Percentiles rank a stretch among this genome's conserved stretches.
These are phyloP conservation scores for Leccinum arenicola DNA, from an alignment of 768 basidiomycete genomes.

Conservation along the genomic window DNA sequence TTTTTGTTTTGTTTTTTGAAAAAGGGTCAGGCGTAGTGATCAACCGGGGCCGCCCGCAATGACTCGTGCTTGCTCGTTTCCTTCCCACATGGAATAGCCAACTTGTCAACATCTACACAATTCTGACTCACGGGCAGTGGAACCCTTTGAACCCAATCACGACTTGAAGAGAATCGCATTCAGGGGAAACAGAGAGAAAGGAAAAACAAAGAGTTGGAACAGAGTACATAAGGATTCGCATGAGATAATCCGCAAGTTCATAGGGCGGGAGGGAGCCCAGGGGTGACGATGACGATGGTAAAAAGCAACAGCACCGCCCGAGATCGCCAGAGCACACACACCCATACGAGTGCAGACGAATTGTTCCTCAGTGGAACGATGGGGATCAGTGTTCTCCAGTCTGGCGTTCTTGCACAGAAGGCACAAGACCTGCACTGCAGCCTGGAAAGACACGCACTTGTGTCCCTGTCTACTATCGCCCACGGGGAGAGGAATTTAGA, in stretches of 20 bases:
- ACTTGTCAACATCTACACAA: conserved; percentile 5
- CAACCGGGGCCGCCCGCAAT: too few relatives aligned
- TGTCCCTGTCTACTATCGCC: conserved; percentile 21
- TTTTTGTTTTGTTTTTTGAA: neutral
- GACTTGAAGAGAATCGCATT: conserved; percentile 10
- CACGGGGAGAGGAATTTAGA: conserved; percentile 12
- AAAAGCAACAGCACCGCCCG: conserved; percentile 14
- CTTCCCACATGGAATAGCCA: too few relatives aligned
- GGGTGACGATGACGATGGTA: conserved; percentile 8
- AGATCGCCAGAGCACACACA: conserved; percentile 16
- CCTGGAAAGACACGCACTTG: conserved; percentile 22
- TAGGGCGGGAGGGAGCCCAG: neutral
- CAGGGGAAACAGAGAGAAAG: neutral
- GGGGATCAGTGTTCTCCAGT: conserved; percentile 14
- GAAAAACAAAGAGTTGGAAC: conserved; percentile 3
- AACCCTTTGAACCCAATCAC: conserved; percentile 1
- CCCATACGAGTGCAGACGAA: conserved; percentile 22
- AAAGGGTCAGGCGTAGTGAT: too few relatives aligned
- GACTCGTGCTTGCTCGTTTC: too few relatives aligned
- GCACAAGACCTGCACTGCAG: conserved; percentile 18
- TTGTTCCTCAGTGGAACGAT: conserved; percentile 21
- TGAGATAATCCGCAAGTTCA: conserved; percentile 26
- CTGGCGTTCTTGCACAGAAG: conserved; percentile 13
- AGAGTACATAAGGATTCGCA: conserved; percentile 26
- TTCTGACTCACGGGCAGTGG: conserved; percentile 13